A percentile compares a stretch with the other conserved stretches of the same genome.
Evolutionary conservation across 1,284 basidiomycete species (phyloP).

Genomic region (Microbotryomycetes sp.): DNA sequence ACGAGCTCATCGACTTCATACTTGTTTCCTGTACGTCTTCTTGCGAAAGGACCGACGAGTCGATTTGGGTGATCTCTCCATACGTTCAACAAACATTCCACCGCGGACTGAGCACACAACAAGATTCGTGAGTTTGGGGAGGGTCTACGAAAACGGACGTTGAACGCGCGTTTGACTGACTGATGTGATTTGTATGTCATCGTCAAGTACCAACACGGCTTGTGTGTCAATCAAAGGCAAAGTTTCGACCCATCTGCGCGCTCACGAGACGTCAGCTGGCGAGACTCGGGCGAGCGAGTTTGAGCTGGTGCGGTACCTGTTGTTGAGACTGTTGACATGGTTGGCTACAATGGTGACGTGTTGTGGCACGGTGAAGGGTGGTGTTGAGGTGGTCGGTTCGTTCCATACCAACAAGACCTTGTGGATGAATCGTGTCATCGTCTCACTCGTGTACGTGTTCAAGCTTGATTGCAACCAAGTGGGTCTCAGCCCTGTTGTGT

Average conservation of each 20-base stretch:
- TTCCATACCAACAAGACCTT: slow-evolving; percentile 8
- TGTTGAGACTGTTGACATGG: slow-evolving; percentile 5
- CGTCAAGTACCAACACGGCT: not conserved
- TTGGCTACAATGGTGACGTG: not conserved
- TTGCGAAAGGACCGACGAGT: not conserved
- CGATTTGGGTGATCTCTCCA: not conserved
- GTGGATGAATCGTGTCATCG: not conserved
- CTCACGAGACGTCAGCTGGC: not conserved
- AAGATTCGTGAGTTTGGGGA: too few relatives aligned
- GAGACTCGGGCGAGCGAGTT: not conserved
- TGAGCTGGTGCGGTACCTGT: not conserved
- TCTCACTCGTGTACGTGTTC: not conserved
- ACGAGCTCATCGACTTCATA: not conserved
- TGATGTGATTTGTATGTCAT: not conserved
- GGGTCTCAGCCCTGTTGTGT: slow-evolving; percentile 5
- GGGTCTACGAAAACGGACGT: too few relatives aligned
- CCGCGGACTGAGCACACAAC: not conserved
- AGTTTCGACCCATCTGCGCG: not conserved
- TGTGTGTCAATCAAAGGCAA: not conserved
- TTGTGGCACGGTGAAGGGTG: not conserved
- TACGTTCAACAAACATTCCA: slow-evolving; percentile 1
- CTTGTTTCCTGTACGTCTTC: not conserved
- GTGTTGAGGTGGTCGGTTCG: not conserved
- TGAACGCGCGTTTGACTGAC: not conserved
- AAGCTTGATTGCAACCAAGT: not conserved